Evolutionary conservation across 2,329 filamentous ascomycete species (phyloP), one percentile per base, ranked within the genome.

Genomic region (Sporothrix humicola): DNA sequence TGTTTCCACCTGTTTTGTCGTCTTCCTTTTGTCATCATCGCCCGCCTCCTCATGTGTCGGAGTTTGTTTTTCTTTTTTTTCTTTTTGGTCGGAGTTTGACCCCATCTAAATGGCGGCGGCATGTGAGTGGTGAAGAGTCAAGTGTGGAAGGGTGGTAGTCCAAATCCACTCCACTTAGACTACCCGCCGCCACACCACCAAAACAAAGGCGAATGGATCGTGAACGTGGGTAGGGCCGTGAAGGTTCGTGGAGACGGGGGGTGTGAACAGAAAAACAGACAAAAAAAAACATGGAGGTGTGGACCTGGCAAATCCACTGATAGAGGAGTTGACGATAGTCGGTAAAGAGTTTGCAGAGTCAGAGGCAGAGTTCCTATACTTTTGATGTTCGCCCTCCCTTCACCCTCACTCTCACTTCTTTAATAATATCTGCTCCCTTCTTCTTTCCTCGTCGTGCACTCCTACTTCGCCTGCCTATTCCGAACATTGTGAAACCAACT

Each of bases 291-390:
- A 37, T 37, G 61, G 61, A 66, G n/a, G 42, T 66, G 65, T 68
- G 65, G 65, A 68, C 20, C 46, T 68, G 46, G 52, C 65, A 68
- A 68, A 52, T 50, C 65, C 65, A 37, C 46, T 3, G 12, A 44
- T 20, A 31, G 9, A 44, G 17, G 13, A 44, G 10, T 12, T 23
- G 20, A 31, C 4, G 17, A 48, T 20, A 37, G 65, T 52, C 65
- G 63, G 63, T 48, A 31, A 48, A 50, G 46, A 48, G 63, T n/a
- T 31, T 48, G 42, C 13, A 26, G 31, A 37, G 31, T 37, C 31
- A 37, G 31, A 31, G 31, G 31, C 31, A 37, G 3, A 3, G 2
- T 37, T 37, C 31, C 31, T 37, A 5, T 37, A 37, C 31, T 66
- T 12, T 26, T 66, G 17, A 17, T 66, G 48, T 26, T 44, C 9